These are phyloP conservation scores for Neotropicomus parvogracilis DNA, from an alignment of 1,284 basidiomycete genomes.

Conservation along the genomic window DNA sequence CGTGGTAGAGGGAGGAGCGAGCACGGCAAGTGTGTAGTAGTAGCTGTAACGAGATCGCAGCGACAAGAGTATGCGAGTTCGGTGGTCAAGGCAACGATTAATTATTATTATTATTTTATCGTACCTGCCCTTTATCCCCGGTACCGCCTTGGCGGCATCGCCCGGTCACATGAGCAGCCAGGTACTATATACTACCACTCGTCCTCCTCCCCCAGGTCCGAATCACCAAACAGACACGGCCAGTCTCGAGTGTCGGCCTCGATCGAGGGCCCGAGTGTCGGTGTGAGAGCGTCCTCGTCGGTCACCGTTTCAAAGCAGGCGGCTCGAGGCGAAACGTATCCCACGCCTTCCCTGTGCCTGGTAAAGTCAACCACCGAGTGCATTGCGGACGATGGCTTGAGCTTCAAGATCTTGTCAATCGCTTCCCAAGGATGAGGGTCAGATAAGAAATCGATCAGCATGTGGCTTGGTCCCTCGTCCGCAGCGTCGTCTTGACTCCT, in stretches of 20 bases:
- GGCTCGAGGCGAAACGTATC: constrained; percentile 13
- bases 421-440: constrained; percentile 32
- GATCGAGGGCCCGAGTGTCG: too few relatives aligned
- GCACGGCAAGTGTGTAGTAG: neutral
- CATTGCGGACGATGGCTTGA: constrained; percentile 3
- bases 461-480: neutral
- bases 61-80: constrained; percentile 28
- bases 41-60: constrained; percentile 32
- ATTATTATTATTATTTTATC: constrained; percentile 5
- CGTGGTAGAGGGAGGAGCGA: constrained; percentile 2
- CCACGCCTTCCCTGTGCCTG: constrained; percentile 28
- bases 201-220: constrained; percentile 30
- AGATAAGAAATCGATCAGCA: constrained; percentile 26
- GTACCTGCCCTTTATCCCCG: constrained; percentile 23
- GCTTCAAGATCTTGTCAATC: constrained; percentile 27
- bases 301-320: constrained; percentile 1
- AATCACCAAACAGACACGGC: constrained; percentile 31
- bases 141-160: neutral
- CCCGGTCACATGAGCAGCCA: neutral
- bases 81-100: constrained; percentile 68
- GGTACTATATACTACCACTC: constrained; percentile 4
- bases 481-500: neutral
- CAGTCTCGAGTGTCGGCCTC: too few relatives aligned
- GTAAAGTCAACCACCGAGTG: constrained; percentile 19
- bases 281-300: too few relatives aligned